These are phyloP conservation scores for Narthecium ossifragum DNA, from an alignment of 106 monocot genomes.

Conservation along the genomic window DNA sequence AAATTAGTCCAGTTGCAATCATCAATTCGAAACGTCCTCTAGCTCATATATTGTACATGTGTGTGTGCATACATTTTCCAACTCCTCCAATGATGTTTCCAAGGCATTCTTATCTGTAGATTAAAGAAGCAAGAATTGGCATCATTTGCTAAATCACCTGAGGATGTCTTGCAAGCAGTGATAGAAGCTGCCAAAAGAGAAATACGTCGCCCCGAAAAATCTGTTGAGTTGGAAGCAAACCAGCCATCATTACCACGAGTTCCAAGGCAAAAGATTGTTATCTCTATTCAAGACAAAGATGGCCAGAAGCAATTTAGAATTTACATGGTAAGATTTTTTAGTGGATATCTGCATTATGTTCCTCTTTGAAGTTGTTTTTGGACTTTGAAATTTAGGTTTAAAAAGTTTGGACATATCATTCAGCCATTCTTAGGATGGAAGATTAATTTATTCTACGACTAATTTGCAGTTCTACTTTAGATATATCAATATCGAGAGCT, in stretches of 20 bases:
- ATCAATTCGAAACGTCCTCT: too few relatives aligned
- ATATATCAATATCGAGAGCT: too few relatives aligned
- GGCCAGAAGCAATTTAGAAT: conserved; percentile 65
- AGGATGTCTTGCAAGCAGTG: conserved; percentile 43
- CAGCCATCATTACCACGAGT: conserved; percentile 21
- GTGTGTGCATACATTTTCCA: neutral
- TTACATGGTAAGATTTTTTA: conserved; percentile 49
- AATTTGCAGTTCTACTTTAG: too few relatives aligned
- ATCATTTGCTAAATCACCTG: conserved; percentile 39
- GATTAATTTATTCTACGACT: too few relatives aligned
- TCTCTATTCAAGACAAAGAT: conserved; percentile 78
- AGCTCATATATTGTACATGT: neutral
- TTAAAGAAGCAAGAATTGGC: conserved; percentile 52
- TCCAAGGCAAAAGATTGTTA: conserved; percentile 58
- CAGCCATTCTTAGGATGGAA: too few relatives aligned
- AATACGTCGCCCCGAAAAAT: conserved; percentile 12
- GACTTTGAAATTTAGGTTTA: too few relatives aligned
- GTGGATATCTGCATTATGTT: too few relatives aligned
- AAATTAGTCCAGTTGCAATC: too few relatives aligned
- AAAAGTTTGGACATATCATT: too few relatives aligned
- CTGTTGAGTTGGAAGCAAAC: conserved; percentile 17
- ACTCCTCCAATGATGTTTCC: neutral
- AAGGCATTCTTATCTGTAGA: conserved; percentile 23
- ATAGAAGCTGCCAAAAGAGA: conserved; percentile 39
- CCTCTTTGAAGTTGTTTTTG: too few relatives aligned